Base-by-base conservation (phyloP, 2,329 filamentous ascomycete species). In the Venturia effusa region DNA sequence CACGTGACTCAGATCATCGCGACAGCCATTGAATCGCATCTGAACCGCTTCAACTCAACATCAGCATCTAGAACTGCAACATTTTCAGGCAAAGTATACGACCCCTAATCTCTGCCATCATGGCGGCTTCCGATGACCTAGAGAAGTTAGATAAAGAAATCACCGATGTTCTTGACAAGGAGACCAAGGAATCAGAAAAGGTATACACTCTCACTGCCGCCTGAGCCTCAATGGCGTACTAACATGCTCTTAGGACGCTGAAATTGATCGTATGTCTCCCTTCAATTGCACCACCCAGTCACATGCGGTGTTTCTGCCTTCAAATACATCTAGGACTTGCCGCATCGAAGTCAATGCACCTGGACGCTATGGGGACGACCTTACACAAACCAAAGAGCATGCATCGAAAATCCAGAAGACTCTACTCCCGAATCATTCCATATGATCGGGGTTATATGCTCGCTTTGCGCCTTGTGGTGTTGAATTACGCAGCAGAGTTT, bases 111-210 rank as follows among this genome's bases (percentile, higher is more conserved):
- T 57, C 51, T 57, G 51, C 51, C 51, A 57, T 8, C 19, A 57
- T 40, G 59, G 59, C 59, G 59, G 59, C 61, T 39, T 41, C 51
- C 32, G 45, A 63, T 63, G 61, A 55, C 45, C 40, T 51, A 27
- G 61, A 41, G 60, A 62, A 62, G 60, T 41, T 62, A 40, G 63
- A 64, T 55, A 45, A 51, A 34, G 64, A 64, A 40, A 57, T 60
- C 27, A 83, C 96, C 67, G 88, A 92, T 72, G 85, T 86, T 66
- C 86, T 97, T 51, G 90, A 93, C 71, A 83, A 85, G 40, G 92
- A 96, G 73, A 87, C 88, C 63, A 95, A 93, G 71, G 93, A 96
- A 74, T 95, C 93, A 72, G 88, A 89, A 72, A 97, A 97, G 83
- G 91, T 87, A 69, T 71, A 74, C 45, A 37, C 41, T 43, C 34